Evolutionary conservation across 2,329 filamentous ascomycete genomes (phyloP).

Genomic region (Periconia digitata): DNA sequence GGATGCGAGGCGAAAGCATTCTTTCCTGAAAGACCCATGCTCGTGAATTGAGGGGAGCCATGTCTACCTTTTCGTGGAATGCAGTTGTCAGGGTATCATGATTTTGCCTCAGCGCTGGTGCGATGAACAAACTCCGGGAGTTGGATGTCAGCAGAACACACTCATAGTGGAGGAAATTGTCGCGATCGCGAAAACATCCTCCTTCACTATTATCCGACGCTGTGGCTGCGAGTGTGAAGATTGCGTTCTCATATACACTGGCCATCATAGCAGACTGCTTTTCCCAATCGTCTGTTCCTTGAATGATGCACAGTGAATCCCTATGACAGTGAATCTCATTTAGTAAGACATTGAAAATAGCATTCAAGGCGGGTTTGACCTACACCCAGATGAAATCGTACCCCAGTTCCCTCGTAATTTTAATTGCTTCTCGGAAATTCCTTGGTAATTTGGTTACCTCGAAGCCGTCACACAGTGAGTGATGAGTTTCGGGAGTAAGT

Average conservation of each 20-base stretch:
- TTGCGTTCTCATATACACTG: neutral
- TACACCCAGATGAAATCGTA: neutral
- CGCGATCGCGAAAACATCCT: neutral
- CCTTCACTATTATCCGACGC: neutral
- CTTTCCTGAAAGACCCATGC: slow-evolving; percentile 2
- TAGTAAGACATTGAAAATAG: no score
- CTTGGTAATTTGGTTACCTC: neutral
- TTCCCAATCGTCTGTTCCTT: neutral
- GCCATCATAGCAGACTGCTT: neutral
- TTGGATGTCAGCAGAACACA: neutral
- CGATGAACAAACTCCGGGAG: slow-evolving; percentile 20
- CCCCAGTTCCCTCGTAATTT: neutral
- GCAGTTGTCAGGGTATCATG: neutral
- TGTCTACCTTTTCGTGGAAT: slow-evolving; percentile 1
- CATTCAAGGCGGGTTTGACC: no score
- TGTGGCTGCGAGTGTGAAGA: neutral
- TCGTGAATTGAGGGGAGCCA: neutral
- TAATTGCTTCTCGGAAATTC: neutral
- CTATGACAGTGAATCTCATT: no score
- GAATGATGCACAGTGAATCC: no score
- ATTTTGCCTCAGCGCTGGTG: no score
- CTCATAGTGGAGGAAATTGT: neutral
- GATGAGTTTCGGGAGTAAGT: neutral
- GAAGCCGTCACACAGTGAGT: neutral
- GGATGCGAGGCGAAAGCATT: neutral